phyloP scores from a whole-genome alignment of 2,329 filamentous ascomycete species.

The Microcyclosporella mali region DNA sequence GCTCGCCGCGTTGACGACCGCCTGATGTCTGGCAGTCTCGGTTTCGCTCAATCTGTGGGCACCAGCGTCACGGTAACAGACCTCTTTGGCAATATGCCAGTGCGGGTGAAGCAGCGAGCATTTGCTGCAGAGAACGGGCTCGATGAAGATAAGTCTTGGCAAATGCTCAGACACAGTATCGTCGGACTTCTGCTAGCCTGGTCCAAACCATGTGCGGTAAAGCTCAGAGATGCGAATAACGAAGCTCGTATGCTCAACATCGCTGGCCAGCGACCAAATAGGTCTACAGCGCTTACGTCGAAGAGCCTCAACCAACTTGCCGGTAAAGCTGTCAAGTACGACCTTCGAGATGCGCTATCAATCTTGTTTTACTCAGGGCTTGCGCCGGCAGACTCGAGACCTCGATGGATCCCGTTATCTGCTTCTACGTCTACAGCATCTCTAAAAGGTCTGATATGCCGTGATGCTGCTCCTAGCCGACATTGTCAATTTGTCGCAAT shows the following conservation, averaged over 20 bases:
- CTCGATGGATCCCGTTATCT: slow-evolving; percentile 64
- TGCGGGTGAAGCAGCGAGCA: slow-evolving; percentile 75
- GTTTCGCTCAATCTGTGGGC: slow-evolving; percentile 39
- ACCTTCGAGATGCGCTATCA: slow-evolving; percentile 36
- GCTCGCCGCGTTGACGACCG: slow-evolving; percentile 47
- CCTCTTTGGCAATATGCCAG: slow-evolving; percentile 84
- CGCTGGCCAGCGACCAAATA: slow-evolving; percentile 13
- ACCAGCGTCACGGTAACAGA: slow-evolving; percentile 71
- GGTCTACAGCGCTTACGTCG: slow-evolving; percentile 21
- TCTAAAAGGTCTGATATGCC: slow-evolving; percentile 66
- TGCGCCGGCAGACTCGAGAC: slow-evolving; percentile 46
- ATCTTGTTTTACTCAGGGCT: slow-evolving; percentile 63
- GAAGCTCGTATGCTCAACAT: slow-evolving; percentile 13
- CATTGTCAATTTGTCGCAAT: slow-evolving; percentile 75
- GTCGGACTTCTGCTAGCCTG: slow-evolving; percentile 66
- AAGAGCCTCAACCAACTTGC: slow-evolving; percentile 23
- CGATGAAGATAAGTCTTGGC: slow-evolving; percentile 59
- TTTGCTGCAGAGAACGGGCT: slow-evolving; percentile 45
- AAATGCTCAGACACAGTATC: slow-evolving; percentile 53
- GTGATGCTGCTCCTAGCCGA: slow-evolving; percentile 63
- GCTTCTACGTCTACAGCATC: slow-evolving; percentile 58
- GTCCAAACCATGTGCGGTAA: slow-evolving; percentile 51
- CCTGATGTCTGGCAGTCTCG: too few relatives aligned
- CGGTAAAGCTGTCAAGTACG: slow-evolving; percentile 14
- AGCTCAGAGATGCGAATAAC: slow-evolving; percentile 49